Evolutionary conservation across 1,139 yeast species (phyloP).

Genomic region (Yueomyces sp.): DNA sequence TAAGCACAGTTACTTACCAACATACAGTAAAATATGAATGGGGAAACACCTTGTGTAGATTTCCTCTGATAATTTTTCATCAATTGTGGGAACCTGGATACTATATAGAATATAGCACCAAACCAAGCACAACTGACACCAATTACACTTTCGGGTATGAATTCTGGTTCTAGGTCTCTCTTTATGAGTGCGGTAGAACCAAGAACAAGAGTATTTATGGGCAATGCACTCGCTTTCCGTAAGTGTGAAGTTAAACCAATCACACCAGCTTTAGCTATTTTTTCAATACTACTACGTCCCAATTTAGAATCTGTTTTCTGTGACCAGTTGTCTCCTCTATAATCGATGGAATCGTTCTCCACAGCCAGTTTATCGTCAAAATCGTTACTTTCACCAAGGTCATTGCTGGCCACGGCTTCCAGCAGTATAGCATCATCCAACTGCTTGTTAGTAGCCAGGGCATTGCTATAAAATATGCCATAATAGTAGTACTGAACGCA

Average conservation of each 20-base stretch:
- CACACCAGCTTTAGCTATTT: neutral
- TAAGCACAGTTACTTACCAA: conserved; percentile 69
- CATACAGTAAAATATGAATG: conserved; percentile 68
- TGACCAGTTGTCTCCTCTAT: neutral
- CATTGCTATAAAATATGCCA: conserved; percentile 27
- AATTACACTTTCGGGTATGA: conserved; percentile 8
- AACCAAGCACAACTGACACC: conserved; percentile 69
- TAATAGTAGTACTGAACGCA: conserved; percentile 74
- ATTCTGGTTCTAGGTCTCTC: conserved; percentile 2
- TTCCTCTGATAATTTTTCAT: conserved; percentile 60
- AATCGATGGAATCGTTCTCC: neutral
- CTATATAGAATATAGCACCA: conserved; percentile 62
- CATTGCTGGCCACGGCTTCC: neutral
- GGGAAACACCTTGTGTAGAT: conserved; percentile 77
- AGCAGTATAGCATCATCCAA: neutral
- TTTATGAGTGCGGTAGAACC: conserved; percentile 6
- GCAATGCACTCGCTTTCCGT: neutral
- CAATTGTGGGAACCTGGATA: conserved; percentile 78
- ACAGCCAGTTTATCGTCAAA: neutral
- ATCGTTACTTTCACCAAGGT: neutral
- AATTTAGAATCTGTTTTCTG: neutral
- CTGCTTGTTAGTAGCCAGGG: neutral
- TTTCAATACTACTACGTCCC: neutral
- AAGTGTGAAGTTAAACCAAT: neutral
- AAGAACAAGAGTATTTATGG: neutral